Base-by-base conservation (phyloP, 768 basidiomycete species). In the Leccinum imitatum region DNA sequence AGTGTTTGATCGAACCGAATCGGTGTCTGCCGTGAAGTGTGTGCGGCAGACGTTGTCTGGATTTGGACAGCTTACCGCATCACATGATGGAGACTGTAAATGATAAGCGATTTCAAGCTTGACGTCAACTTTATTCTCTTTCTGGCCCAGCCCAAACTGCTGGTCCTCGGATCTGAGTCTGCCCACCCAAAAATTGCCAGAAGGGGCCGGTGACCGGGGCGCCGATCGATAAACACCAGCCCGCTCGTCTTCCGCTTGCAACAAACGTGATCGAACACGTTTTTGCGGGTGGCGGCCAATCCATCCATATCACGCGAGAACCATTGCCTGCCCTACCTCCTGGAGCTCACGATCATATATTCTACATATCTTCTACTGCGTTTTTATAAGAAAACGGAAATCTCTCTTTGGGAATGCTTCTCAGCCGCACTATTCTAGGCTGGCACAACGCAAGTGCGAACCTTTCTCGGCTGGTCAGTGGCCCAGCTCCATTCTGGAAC, bases 141-240 rank as follows among this genome's bases (percentile, higher is more conserved):
- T 55, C 48, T 30, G 54, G 57, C n/a, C 54, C 15, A 44, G 46
- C 46, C 50, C 48, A 50, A 41, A 53, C 54, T 14, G 19, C 3
- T 58, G 67, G 61, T 67, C 61, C 67, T 69, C 67, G 69, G 69
- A 35, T 35, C 35, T 35, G 62, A 23, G 57, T 64, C 55, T 50
- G 37, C n/a, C 27, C 19, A 46, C 4, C 15, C 30, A 48, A 11
- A 44, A 25, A 1, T 50, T 65, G 53, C 65, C 55, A 48, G 65
- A 75, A 63, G 8, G 47, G 39, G 65, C 3, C 23, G n/a, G 41
- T 44, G 41, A 54, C 62, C 63, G 66, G 68, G 65, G 66, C 41
- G 59, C 63, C 64, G 35, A 75, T 74, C 74, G 73, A 74, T 74
- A 69, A 74, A 66, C 53, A 58, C 62, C 55, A 55, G 58, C 61